A percentile compares a stretch with the other conserved stretches of the same genome.
Evolutionary conservation across 192 early-diverging fungal genomes (phyloP).

Genomic region (Backusella morwellensis): DNA sequence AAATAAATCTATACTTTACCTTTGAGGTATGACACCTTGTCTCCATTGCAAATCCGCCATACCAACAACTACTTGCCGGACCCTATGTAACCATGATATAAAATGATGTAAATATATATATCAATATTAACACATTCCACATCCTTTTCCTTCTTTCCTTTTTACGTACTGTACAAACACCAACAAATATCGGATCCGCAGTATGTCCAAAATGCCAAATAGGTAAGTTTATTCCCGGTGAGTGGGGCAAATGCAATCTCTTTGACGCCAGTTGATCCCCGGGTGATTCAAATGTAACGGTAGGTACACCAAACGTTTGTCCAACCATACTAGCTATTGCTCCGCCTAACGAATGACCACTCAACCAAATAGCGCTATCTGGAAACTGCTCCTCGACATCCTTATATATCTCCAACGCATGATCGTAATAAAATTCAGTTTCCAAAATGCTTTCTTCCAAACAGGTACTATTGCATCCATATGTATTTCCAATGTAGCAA

Average conservation of each 20-base stretch:
- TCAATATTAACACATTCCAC: background rate
- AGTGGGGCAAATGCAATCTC: constrained; percentile 73
- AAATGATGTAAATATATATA: no score
- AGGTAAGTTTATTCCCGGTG: constrained; percentile 55
- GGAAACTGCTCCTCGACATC: constrained; percentile 72
- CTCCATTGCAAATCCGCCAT: constrained; percentile 79
- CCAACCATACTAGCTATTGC: constrained; percentile 73
- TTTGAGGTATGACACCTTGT: constrained; percentile 83
- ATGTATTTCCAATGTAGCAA: constrained; percentile 60
- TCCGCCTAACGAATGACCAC: constrained; percentile 83
- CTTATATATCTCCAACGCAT: constrained; percentile 61
- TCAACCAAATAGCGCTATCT: constrained; percentile 68
- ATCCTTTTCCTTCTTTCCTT: background rate
- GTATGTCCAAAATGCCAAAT: constrained; percentile 92
- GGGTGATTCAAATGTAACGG: constrained; percentile 79
- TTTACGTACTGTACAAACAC: constrained; percentile 60
- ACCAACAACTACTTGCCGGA: constrained; percentile 59
- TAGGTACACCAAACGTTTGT: constrained; percentile 80
- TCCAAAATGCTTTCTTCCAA: constrained; percentile 52
- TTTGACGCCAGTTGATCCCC: constrained; percentile 77
- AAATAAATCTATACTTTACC: constrained; percentile 6
- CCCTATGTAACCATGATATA: constrained; percentile 18
- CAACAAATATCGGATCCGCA: constrained; percentile 89
- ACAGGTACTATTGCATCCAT: constrained; percentile 61
- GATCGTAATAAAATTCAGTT: constrained; percentile 56